Evolutionary conservation across 768 basidiomycete genomes (phyloP), one percentile per base, ranked within the genome.

Genomic region (Russula olivacea): DNA sequence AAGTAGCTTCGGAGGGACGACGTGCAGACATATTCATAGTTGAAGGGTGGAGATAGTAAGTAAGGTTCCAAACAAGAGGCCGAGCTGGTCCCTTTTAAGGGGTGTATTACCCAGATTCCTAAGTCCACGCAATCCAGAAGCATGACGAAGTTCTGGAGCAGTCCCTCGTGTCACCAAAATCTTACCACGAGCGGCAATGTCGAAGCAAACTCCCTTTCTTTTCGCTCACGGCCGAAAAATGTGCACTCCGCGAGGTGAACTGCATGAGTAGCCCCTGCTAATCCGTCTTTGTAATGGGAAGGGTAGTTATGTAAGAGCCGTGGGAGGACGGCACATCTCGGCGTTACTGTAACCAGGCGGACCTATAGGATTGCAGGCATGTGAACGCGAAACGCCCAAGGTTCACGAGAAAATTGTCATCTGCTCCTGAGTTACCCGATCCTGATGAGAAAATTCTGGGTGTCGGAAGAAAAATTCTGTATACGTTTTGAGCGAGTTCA

Each of bases 81-180:
- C 47, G 58, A n/a, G 34, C n/a, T 55, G 52, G 55, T 19, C 64
- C 64, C 61, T 48, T 66, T 66, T 62, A 67, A 61, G 64, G 62
- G 57, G 57, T 55, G 58, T 38, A 66, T 59, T 49, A 41, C 55
- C 59, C 56, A 54, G 65, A 55, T 59, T 47, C 57, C 59, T 61
- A 25, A 51, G 54, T 55, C 34, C 64, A 66, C 64, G 65, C 53
- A 23, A 53, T 43, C 50, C 56, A 51, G 54, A 59, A 54, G 53
- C 56, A 65, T 63, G 52, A 59, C 38, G 52, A 52, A 41, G 57
- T 53, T 58, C 57, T 58, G 61, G 57, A 58, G 61, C 61, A 36
- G 45, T 30, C 55, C 56, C 56, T 58, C 36, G 50, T 41, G 51
- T 66, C 62, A 49, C 28, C 62, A 28, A 53, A 58, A 52, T 52